Evolutionary conservation across 495 filamentous ascomycete species (phyloP), one percentile per base, ranked within the genome.

Genomic region (Haplographium delicatum): DNA sequence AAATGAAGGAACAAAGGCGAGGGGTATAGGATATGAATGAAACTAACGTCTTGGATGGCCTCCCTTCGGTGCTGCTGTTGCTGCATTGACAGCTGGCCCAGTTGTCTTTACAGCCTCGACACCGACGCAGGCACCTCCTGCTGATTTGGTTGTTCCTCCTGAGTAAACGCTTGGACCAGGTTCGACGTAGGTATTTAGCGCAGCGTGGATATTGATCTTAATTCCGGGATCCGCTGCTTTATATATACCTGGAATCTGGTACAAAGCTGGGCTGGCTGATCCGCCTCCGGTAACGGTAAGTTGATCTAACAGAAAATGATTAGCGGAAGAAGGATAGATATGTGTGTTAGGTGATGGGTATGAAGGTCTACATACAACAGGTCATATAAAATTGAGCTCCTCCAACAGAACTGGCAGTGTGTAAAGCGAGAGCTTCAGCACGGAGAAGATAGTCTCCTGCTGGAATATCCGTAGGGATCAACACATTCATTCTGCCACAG

Each of bases 361-460:
- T 5, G 8, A n/a, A n/a, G n/a, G n/a, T n/a, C 8, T 27, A 46
- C 46, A 5, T 51, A 51, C 53, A 58, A 56, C 75, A 79, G n/a
- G 26, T 54, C 31, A 65, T 57, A 64, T 91, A 93, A 64, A 79
- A 79, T 73, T 93, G 86, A 3, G 87, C 84, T 28, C 85, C 85
- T 59, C 82, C 72, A 15, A 55, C 51, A 16, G 69, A 59, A 19
- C 64, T 70, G 8, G 80, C 84, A 18, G 74, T 73, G 71, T 91
- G 85, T 15, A 91, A 75, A 15, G 82, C 86, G 43, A 89, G 84
- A 54, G 89, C 83, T 66, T 93, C 88, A 61, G 88, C 84, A 26
- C 88, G 83, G 39, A 93, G 68, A 51, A 93, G 81, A 61, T 89
- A 93, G 70, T 85, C 82, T 43, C 86, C 86, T 13, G 81, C 54